Percentiles rank a stretch among this genome's conserved stretches.
Conservation (phyloP, 495 filamentous ascomycete genomes). For the Aspergillus sclerotiicarbonarius region DNA sequence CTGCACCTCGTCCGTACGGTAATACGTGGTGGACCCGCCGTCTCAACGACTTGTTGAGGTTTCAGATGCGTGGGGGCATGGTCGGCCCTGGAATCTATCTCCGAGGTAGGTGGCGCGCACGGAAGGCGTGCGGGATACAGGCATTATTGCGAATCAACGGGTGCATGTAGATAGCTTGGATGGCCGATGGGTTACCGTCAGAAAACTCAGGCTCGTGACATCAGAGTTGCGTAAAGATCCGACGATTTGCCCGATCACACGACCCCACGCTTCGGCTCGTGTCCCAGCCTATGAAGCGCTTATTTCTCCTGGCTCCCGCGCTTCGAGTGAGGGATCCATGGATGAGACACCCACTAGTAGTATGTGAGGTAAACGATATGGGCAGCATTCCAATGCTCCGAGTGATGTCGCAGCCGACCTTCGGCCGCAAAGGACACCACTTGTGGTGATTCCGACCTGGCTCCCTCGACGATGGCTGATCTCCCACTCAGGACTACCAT, state of each 20-base stretch:
- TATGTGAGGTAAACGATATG: no score
- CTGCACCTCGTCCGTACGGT: neutral
- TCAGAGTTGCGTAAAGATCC: neutral
- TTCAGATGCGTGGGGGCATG: neutral
- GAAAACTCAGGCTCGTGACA: neutral
- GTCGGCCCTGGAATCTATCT: neutral
- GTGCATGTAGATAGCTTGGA: neutral
- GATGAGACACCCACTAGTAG: neutral
- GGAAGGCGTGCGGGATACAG: no score
- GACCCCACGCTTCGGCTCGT: neutral
- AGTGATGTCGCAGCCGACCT: no score
- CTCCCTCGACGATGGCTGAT: no score
- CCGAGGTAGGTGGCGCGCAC: neutral
- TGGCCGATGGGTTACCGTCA: neutral
- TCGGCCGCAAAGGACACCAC: no score
- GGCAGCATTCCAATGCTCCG: no score
- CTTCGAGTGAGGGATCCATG: neutral
- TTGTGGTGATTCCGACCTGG: no score
- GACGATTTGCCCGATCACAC: neutral
- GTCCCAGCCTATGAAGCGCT: neutral
- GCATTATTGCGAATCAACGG: neutral
- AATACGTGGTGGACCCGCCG: neutral
- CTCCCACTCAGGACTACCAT: no score
- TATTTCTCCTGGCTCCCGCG: neutral
- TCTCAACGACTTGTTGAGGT: neutral